Percentiles rank a stretch among this genome's conserved stretches.
Evolutionary conservation across 75 land plant species (phyloP).

Genomic region (Pinus albicaulis): DNA sequence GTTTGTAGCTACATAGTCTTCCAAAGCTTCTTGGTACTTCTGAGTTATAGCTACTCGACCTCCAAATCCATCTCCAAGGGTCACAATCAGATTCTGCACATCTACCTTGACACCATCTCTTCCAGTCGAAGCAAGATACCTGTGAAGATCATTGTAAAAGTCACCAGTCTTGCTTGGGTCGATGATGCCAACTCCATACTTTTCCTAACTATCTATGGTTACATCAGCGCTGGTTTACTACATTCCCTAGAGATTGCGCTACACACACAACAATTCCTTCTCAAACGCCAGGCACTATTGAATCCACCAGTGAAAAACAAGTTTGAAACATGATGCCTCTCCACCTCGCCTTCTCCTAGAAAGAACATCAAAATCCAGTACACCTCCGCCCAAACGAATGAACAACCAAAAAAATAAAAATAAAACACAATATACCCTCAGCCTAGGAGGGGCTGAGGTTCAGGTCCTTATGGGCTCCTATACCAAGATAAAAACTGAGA

Average conservation of each 20-base stretch:
- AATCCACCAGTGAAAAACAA: too few species aligned
- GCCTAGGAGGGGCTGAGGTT: too few species aligned
- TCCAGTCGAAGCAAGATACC: slow-evolving; percentile 52
- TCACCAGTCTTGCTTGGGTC: slow-evolving; percentile 55
- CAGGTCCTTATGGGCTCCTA: too few species aligned
- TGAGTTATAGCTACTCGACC: slow-evolving; percentile 58
- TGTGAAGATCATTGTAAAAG: slow-evolving; percentile 82
- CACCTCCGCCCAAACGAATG: too few species aligned
- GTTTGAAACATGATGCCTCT: too few species aligned
- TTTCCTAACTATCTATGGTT: slow-evolving; percentile 66
- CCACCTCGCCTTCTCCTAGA: too few species aligned
- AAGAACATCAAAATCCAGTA: too few species aligned
- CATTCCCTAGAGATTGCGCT: slow-evolving; percentile 60
- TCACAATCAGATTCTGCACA: slow-evolving; percentile 65
- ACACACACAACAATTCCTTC: too few species aligned
- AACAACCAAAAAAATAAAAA: too few species aligned
- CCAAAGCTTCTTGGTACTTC: slow-evolving; percentile 61
- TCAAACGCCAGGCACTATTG: too few species aligned
- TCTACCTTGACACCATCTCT: slow-evolving; percentile 80
- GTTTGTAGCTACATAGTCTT: slow-evolving; percentile 69
- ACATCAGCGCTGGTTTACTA: slow-evolving; percentile 66
- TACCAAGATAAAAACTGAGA: too few species aligned
- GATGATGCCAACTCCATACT: slow-evolving; percentile 79
- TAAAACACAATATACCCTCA: too few species aligned
- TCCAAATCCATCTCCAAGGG: slow-evolving; percentile 64